Evolutionary conservation across 2,329 filamentous ascomycete genomes (phyloP).

Genomic region (Chaetomiaceae sp.): DNA sequence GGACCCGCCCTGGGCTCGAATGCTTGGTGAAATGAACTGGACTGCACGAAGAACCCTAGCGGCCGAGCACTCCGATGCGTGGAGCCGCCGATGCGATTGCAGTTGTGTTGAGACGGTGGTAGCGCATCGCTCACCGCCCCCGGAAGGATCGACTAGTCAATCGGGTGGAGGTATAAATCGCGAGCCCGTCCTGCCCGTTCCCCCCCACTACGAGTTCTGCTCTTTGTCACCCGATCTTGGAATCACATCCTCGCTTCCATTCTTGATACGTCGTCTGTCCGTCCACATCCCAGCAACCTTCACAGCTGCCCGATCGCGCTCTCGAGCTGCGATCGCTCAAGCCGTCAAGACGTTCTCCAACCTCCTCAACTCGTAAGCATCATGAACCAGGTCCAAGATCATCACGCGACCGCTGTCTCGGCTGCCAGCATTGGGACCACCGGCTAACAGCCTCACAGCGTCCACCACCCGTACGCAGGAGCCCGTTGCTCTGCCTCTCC

Average conservation of each 20-base stretch:
- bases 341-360: slow-evolving; percentile 97
- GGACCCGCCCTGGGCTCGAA: too few species aligned
- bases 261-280: too few species aligned
- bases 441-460: slow-evolving; percentile 44
- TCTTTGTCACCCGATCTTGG: slow-evolving; percentile 4
- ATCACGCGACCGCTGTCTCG: too few species aligned
- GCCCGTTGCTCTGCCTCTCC: slow-evolving; percentile 86
- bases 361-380: slow-evolving; percentile 84
- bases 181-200: slow-evolving; percentile 2
- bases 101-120: not conserved
- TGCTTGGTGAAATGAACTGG: slow-evolving; percentile 1
- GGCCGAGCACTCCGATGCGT: slow-evolving; percentile 18
- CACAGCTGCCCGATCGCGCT: slow-evolving; percentile 45
- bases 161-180: slow-evolving; percentile 8
- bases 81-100: slow-evolving; percentile 12
- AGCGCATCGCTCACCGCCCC: slow-evolving; percentile 16
- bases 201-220: slow-evolving; percentile 2
- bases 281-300: not conserved
- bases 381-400: not conserved
- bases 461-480: slow-evolving; percentile 94
- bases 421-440: not conserved
- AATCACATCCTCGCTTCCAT: not conserved
- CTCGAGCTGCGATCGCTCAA: slow-evolving; percentile 52
- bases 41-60: not conserved
- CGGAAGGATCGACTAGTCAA: not conserved